Percentiles rank a stretch among this genome's conserved stretches.
Evolutionary conservation across 805 yeast species (phyloP).

Genomic region (Maudiozyma turicensis): DNA sequence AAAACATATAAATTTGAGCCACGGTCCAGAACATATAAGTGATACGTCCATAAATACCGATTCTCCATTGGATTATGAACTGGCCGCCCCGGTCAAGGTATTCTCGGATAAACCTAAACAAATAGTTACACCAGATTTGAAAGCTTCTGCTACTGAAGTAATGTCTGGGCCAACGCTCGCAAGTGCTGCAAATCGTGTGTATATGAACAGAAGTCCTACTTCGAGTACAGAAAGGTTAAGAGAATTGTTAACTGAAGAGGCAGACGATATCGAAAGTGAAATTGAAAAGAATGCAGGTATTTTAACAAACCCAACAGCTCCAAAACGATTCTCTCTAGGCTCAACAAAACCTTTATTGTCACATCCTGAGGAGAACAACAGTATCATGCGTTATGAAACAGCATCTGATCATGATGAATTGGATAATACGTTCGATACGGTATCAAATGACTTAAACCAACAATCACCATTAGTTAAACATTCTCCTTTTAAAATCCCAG

Average conservation of each 20-base stretch:
- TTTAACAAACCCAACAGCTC: conserved; percentile 1
- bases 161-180: conserved; percentile 3
- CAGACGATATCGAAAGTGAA: conserved; percentile 1
- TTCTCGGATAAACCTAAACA: not conserved
- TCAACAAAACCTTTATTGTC: conserved; percentile 18
- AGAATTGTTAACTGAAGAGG: conserved; percentile 12
- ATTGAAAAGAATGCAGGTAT: not conserved
- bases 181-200: not conserved
- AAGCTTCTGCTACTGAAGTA: not conserved
- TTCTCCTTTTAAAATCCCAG: conserved; percentile 22
- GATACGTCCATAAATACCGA: conserved; percentile 1
- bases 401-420: not conserved
- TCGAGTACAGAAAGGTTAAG: conserved; percentile 7
- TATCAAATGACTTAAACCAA: not conserved
- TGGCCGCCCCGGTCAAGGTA: not conserved
- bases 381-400: not conserved
- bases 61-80: not conserved
- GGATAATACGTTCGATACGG: conserved; percentile 3
- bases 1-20: not conserved
- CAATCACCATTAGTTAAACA: conserved; percentile 11
- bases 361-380: not conserved
- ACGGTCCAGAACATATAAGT: not conserved
- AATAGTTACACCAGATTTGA: not conserved
- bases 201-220: conserved; percentile 2
- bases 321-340: conserved; percentile 11